Evolutionary conservation across 2,329 filamentous ascomycete species (phyloP).

Genomic region (Aspergillus sp.): DNA sequence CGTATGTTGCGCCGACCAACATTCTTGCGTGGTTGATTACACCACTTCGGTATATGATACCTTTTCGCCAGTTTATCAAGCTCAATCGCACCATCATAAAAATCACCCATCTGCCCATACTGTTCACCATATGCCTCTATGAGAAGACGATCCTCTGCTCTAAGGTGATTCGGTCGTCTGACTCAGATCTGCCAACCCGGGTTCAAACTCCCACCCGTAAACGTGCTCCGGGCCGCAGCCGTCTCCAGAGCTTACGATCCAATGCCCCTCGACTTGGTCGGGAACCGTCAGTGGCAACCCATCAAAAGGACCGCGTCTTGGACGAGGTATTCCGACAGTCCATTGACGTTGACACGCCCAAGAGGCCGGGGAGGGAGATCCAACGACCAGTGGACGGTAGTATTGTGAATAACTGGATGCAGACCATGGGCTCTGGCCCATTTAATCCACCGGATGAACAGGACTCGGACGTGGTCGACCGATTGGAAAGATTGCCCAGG

Average conservation of each 20-base stretch:
- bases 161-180: slow-evolving; percentile 70
- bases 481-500: slow-evolving; percentile 46
- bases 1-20: slow-evolving; percentile 84
- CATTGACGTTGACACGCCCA: slow-evolving; percentile 52
- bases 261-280: slow-evolving; percentile 53
- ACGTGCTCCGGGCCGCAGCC: slow-evolving; percentile 48
- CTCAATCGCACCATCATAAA: slow-evolving; percentile 90
- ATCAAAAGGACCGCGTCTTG: slow-evolving; percentile 78
- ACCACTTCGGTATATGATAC: slow-evolving; percentile 69
- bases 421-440: slow-evolving; percentile 48
- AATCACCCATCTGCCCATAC: slow-evolving; percentile 73
- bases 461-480: slow-evolving; percentile 49
- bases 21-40: slow-evolving; percentile 84
- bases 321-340: slow-evolving; percentile 81
- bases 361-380: slow-evolving; percentile 48
- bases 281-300: slow-evolving; percentile 80
- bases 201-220: slow-evolving; percentile 44
- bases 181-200: slow-evolving; percentile 66
- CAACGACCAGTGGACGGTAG: slow-evolving; percentile 65
- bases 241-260: slow-evolving; percentile 63
- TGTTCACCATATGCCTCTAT: slow-evolving; percentile 80
- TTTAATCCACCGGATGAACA: slow-evolving; percentile 52
- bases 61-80: slow-evolving; percentile 70
- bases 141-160: slow-evolving; percentile 70
- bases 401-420: slow-evolving; percentile 87